Evolutionary conservation across 2,329 filamentous ascomycete species (phyloP), one percentile per base, ranked within the genome.

Genomic region (Apiospora phragmitis): DNA sequence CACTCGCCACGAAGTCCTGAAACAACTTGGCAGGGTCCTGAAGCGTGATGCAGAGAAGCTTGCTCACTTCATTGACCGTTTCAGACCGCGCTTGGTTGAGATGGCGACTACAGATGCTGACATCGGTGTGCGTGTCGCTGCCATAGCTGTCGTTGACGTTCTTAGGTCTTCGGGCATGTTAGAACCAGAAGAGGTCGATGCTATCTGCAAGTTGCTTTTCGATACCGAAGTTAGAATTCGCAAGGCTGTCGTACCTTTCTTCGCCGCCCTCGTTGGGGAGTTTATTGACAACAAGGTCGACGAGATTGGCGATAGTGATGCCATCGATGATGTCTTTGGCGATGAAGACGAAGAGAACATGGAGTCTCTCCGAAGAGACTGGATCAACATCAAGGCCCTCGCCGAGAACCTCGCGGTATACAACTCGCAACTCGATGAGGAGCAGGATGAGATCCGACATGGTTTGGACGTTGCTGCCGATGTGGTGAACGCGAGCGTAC

Each of bases 371-470:
- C 91, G 93, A 72, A 86, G 90, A 65, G 92, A 93, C 73, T 99
- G 96, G 96, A 89, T 98, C 76, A 94, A 93, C 78, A 90, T 97
- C 78, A 99, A 98, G 82, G 95, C 93, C 74, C 86, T 99, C 18
- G 93, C 93, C 3, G 94, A 97, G 80, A 92, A 93, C 14, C 86
- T 99, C 35, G 88, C 93, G 42, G 89, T 90, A 12, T 98, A 98
- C 77, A 94, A 98, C 78, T 85, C 88, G 7, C 91, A 93, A 75
- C 85, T 91, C 59, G 85, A 88, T 68, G 87, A 89, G 49, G 87
- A 89, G 41, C 83, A 90, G 70, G 83, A 83, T 21, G 82, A 83
- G 11, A 81, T 82, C 32, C 76, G 82, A 21, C 80, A 83, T n/a
- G 83, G 83, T 4, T 75, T 88, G 14, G 86, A 88, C 72, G 81